A percentile compares a stretch with the other conserved stretches of the same genome.
Evolutionary conservation across 1,284 basidiomycete genomes (phyloP).

Genomic region (Apiotrichum sp.): DNA sequence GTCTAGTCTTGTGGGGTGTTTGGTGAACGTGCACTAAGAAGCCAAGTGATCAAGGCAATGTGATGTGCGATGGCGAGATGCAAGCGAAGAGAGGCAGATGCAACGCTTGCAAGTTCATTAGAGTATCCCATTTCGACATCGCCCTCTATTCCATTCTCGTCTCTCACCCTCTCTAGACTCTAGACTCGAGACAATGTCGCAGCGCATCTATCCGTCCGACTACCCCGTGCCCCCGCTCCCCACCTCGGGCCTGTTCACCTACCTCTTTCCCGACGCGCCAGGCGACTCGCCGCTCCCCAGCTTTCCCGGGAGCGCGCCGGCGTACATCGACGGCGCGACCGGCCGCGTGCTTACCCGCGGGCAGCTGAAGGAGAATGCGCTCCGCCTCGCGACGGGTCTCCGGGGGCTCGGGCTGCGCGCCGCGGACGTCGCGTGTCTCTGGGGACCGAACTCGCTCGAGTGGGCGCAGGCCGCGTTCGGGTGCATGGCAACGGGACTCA

Average conservation of each 20-base stretch:
- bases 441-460: conserved; percentile 54
- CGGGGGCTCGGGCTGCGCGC: conserved; percentile 25
- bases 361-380: conserved; percentile 54
- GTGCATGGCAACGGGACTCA: conserved; percentile 39
- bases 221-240: conserved; percentile 29
- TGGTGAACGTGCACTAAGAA: no score
- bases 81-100: no score
- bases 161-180: no score
- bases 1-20: no score
- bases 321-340: conserved; percentile 60
- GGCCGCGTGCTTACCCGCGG: conserved; percentile 56
- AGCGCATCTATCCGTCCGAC: conserved; percentile 26
- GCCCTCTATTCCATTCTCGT: no score
- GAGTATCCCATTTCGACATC: no score
- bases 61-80: no score
- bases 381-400: conserved; percentile 56
- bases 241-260: conserved; percentile 15
- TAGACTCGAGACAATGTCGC: not conserved
- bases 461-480: conserved; percentile 63
- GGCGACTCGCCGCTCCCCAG: conserved; percentile 25
- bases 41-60: no score
- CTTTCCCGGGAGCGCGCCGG: conserved; percentile 16
- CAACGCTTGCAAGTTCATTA: no score
- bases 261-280: conserved; percentile 10
- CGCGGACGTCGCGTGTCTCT: conserved; percentile 37